These are phyloP conservation scores for Castanea sativa DNA, from an alignment of 306 rosid species.

Conservation along the genomic window DNA sequence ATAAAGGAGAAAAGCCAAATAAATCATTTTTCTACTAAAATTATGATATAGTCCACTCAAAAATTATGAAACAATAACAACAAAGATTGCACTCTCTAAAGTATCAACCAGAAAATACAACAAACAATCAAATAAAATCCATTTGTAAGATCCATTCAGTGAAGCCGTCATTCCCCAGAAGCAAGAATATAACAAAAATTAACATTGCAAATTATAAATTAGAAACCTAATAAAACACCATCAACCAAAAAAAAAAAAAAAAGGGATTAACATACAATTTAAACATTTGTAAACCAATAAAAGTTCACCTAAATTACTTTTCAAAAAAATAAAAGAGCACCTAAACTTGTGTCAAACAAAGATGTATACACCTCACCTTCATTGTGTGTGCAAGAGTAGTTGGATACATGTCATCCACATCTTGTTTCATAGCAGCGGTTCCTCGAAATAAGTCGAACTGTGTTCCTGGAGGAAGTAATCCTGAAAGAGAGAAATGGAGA, in stretches of 20 bases:
- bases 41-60: not conserved
- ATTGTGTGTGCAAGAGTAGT: constrained; percentile 88
- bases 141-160: not conserved
- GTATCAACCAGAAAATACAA: not conserved
- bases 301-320: constrained; percentile 1
- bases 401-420: constrained; percentile 95
- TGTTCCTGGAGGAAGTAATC: constrained; percentile 97
- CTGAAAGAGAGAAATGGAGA: constrained; percentile 48
- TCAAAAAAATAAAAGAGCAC: not conserved
- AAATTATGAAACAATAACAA: not conserved
- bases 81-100: not conserved
- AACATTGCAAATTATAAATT: not conserved
- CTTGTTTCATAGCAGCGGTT: constrained; percentile 99
- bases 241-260: not conserved
- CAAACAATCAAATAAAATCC: not conserved
- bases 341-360: constrained; percentile 9
- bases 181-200: not conserved
- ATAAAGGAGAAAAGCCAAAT: not conserved
- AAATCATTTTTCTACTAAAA: not conserved
- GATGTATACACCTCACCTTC: constrained; percentile 49
- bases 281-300: too few species aligned
- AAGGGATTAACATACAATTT: not conserved
- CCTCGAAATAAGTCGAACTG: constrained; percentile 98
- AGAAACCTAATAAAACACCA: not conserved
- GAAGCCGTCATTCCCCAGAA: constrained; percentile 1